Evolutionary conservation across 78 protist species (phyloP).

Genomic region (slime mould (Dictyostelium discoideum)): DNA sequence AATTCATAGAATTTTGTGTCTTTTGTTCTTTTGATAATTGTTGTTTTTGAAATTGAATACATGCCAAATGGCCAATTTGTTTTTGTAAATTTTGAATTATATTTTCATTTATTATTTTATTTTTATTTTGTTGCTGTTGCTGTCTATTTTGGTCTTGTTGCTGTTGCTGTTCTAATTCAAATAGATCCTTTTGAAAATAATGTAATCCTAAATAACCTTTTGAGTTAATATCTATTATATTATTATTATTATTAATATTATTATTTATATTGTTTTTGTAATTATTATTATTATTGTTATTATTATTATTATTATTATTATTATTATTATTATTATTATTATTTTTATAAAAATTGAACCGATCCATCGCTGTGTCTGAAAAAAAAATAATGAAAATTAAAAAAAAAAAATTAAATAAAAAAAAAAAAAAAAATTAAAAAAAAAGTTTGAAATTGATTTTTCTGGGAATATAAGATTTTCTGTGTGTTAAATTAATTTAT

Average conservation of each 20-base stretch:
- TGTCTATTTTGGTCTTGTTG: neutral
- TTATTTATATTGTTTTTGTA: neutral
- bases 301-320: neutral
- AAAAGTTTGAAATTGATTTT: neutral
- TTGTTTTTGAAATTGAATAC: neutral
- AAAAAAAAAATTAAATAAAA: neutral
- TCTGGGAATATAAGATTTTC: neutral
- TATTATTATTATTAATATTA: neutral
- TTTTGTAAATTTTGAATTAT: neutral
- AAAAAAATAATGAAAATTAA: neutral
- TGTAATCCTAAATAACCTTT: constrained; percentile 27
- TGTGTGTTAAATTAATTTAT: neutral
- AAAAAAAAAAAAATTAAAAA: neutral
- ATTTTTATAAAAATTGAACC: neutral
- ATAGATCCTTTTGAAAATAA: constrained; percentile 24
- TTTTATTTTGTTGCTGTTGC: neutral
- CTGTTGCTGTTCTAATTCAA: neutral
- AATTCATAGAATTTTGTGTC: neutral
- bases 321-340: neutral
- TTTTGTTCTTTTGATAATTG: neutral
- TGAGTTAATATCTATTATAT: neutral
- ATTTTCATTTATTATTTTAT: neutral
- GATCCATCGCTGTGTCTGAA: neutral
- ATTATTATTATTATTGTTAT: neutral
- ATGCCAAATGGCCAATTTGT: neutral